These are phyloP conservation scores for Madurella fahalii DNA, from an alignment of 2,329 filamentous ascomycete species.

Conservation along the genomic window DNA sequence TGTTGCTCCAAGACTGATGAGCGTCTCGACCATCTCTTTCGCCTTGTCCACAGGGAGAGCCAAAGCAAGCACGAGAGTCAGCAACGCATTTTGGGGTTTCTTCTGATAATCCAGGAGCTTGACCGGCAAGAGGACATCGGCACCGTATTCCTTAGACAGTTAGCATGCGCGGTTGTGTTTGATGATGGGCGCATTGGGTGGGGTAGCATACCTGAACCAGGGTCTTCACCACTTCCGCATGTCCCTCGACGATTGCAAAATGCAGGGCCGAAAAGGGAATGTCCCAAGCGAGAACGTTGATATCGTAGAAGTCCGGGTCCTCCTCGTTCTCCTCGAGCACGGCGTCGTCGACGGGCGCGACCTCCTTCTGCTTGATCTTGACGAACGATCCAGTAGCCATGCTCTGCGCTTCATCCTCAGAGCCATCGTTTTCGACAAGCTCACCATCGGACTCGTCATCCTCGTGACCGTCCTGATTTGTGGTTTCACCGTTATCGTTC, in stretches of 20 bases:
- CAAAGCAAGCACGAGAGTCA: slow-evolving; percentile 66
- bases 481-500: slow-evolving; percentile 26
- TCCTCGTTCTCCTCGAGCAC: slow-evolving; percentile 55
- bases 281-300: slow-evolving; percentile 79
- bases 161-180: background rate
- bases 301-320: slow-evolving; percentile 74
- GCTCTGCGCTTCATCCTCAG: slow-evolving; percentile 49
- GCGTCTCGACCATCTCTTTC: slow-evolving; percentile 57
- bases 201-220: slow-evolving; percentile 54
- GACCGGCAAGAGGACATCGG: slow-evolving; percentile 70
- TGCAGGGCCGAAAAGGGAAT: slow-evolving; percentile 69
- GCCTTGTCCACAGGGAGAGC: slow-evolving; percentile 60
- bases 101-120: slow-evolving; percentile 55
- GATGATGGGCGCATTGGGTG: background rate
- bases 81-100: slow-evolving; percentile 54
- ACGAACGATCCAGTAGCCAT: slow-evolving; percentile 70
- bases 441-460: slow-evolving; percentile 42
- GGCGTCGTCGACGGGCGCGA: slow-evolving; percentile 36
- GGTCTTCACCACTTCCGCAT: slow-evolving; percentile 62
- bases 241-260: slow-evolving; percentile 70
- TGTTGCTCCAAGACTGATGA: slow-evolving; percentile 68
- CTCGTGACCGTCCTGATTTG: slow-evolving; percentile 30
- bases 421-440: slow-evolving; percentile 40
- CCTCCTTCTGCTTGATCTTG: slow-evolving; percentile 52
- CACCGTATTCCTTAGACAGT: slow-evolving; percentile 58